A percentile compares a stretch with the other conserved stretches of the same genome.
These are phyloP conservation scores for Rutstroemia sp. DNA, from an alignment of 2,329 filamentous ascomycete species.

Conservation along the genomic window DNA sequence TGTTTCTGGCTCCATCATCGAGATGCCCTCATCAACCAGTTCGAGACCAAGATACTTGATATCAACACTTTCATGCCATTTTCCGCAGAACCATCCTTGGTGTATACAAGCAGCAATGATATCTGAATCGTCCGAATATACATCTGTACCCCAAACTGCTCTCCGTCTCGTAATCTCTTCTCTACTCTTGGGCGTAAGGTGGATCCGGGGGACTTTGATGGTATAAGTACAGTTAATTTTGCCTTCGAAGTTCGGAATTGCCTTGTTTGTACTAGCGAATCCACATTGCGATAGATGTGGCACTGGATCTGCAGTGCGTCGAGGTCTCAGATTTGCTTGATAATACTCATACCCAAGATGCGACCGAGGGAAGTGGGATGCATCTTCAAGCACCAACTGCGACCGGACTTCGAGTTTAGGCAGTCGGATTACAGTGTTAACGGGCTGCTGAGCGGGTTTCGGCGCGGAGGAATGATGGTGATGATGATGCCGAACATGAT, in stretches of 20 bases:
- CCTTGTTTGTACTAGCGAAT: slow-evolving; percentile 23
- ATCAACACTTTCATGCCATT: slow-evolving; percentile 76
- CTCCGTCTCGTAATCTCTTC: slow-evolving; percentile 77
- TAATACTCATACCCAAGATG: slow-evolving; percentile 86
- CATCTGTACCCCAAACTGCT: slow-evolving; percentile 84
- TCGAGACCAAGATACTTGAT: slow-evolving; percentile 56
- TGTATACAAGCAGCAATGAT: slow-evolving; percentile 90
- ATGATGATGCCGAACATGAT: slow-evolving; percentile 31
- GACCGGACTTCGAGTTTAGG: slow-evolving; percentile 61
- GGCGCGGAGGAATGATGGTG: slow-evolving; percentile 38
- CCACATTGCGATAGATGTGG: slow-evolving; percentile 24
- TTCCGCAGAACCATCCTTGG: slow-evolving; percentile 82
- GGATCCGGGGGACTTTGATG: slow-evolving; percentile 74
- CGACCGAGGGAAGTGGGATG: slow-evolving; percentile 62
- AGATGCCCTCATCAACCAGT: slow-evolving; percentile 27
- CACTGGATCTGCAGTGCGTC: slow-evolving; percentile 34
- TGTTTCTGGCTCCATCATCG: slow-evolving; percentile 5
- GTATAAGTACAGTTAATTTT: slow-evolving; percentile 82
- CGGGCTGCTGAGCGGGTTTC: slow-evolving; percentile 19
- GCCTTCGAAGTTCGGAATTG: slow-evolving; percentile 63
- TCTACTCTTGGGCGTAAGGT: slow-evolving; percentile 61
- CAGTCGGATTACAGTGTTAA: slow-evolving; percentile 45
- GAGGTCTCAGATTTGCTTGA: slow-evolving; percentile 53
- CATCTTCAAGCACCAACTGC: slow-evolving; percentile 62
- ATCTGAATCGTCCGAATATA: slow-evolving; percentile 96